Conservation (phyloP, 1,284 basidiomycete genomes). For the Ceratobasidium sp. region DNA sequence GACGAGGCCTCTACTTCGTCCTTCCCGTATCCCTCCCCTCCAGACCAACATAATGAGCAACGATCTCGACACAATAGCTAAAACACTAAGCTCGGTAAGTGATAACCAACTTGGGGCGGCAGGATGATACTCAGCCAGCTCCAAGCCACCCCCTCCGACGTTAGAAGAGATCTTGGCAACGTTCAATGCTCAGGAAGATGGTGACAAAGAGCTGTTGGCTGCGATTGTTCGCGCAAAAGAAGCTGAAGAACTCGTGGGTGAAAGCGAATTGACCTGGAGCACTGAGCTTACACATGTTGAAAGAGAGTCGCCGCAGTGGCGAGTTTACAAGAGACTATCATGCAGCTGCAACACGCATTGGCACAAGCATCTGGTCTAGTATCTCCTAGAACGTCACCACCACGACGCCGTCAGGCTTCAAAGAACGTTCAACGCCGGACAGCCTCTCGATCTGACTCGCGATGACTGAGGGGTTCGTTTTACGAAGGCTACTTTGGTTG, state of each 20-base stretch:
- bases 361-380: slow-evolving; percentile 8
- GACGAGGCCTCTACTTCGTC: not conserved
- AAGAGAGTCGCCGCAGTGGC: slow-evolving; percentile 26
- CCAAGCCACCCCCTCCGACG: slow-evolving; percentile 22
- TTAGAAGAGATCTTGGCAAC: slow-evolving; percentile 28
- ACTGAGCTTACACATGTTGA: not conserved
- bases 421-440: not conserved
- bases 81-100: slow-evolving; percentile 28
- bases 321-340: slow-evolving; percentile 24
- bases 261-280: not conserved
- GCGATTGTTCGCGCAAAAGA: slow-evolving; percentile 33
- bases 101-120: not conserved
- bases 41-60: not conserved
- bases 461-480: not conserved
- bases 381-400: slow-evolving; percentile 7
- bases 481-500: not conserved
- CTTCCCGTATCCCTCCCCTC: not conserved
- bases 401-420: not conserved
- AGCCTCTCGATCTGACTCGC: not conserved
- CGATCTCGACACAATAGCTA: slow-evolving; percentile 9
- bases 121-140: not conserved
- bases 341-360: slow-evolving; percentile 20
- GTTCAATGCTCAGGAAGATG: slow-evolving; percentile 20
- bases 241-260: slow-evolving; percentile 26
- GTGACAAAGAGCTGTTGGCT: slow-evolving; percentile 30